Evolutionary conservation across 495 filamentous ascomycete species (phyloP).

Genomic region (Penicillium verhagenii): DNA sequence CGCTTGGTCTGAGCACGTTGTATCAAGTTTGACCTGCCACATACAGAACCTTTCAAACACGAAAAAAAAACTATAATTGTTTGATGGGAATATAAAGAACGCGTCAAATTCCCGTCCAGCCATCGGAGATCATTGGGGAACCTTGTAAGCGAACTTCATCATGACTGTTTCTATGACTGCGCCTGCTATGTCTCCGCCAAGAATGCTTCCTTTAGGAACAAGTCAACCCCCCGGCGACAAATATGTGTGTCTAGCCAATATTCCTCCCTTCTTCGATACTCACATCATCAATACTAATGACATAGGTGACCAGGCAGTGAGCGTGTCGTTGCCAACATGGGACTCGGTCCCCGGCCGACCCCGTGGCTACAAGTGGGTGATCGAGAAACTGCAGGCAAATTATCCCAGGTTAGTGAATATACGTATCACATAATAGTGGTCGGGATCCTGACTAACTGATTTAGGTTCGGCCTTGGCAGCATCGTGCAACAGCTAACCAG

Average conservation of each 20-base stretch:
- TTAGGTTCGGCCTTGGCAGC: not conserved
- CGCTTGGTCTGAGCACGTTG: not conserved
- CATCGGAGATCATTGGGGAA: not conserved
- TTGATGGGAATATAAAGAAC: not conserved
- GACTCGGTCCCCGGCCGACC: not conserved
- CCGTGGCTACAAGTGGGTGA: not conserved
- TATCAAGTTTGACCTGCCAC: not conserved
- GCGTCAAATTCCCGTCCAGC: not conserved
- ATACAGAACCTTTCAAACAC: not conserved
- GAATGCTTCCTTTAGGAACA: not conserved
- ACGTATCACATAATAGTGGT: not conserved
- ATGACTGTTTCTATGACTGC: not conserved
- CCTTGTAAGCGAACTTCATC: not conserved
- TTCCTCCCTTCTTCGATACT: not conserved
- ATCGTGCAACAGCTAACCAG: not conserved
- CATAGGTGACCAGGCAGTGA: constrained; percentile 2
- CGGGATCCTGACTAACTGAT: not conserved
- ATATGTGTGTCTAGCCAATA: not conserved
- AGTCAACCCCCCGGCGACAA: not conserved
- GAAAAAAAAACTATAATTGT: not conserved
- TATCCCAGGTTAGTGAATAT: not conserved
- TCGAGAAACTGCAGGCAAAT: not conserved
- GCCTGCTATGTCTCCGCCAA: not conserved
- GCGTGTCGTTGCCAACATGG: not conserved
- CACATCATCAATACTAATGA: not conserved